phyloP scores from a whole-genome alignment of 305 asterid species.

The Fraxinus ornus region DNA sequence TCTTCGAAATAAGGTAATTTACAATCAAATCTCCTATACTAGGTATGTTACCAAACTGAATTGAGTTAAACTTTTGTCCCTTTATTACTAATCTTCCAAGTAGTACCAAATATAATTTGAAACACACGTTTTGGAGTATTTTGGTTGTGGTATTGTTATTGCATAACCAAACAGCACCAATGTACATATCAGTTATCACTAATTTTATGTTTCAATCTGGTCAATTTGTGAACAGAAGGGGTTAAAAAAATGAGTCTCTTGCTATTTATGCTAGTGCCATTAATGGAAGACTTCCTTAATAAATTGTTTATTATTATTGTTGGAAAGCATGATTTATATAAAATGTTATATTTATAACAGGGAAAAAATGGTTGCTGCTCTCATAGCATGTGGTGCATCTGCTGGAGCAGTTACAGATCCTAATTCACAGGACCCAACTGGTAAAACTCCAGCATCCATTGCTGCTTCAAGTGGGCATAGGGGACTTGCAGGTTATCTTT shows the following conservation, averaged over 20 bases:
- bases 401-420: constrained; percentile 97
- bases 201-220: neutral
- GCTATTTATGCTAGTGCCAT: neutral
- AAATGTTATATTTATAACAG: constrained; percentile 39
- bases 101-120: neutral
- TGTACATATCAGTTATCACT: neutral
- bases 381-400: constrained; percentile 90
- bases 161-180: neutral
- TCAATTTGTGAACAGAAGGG: neutral
- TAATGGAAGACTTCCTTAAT: neutral
- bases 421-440: constrained; percentile 61
- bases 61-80: neutral
- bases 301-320: neutral
- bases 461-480: constrained; percentile 71
- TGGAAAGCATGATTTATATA: neutral
- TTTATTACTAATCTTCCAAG: neutral
- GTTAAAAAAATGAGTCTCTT: neutral
- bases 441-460: constrained; percentile 79
- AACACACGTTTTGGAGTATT: neutral
- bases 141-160: neutral
- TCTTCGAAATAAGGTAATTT: neutral
- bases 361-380: constrained; percentile 97
- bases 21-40: neutral
- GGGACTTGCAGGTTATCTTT: constrained; percentile 96
- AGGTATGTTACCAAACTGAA: neutral